Base-by-base conservation (phyloP, 2,329 filamentous ascomycete species). In the Madurella mycetomatis region DNA sequence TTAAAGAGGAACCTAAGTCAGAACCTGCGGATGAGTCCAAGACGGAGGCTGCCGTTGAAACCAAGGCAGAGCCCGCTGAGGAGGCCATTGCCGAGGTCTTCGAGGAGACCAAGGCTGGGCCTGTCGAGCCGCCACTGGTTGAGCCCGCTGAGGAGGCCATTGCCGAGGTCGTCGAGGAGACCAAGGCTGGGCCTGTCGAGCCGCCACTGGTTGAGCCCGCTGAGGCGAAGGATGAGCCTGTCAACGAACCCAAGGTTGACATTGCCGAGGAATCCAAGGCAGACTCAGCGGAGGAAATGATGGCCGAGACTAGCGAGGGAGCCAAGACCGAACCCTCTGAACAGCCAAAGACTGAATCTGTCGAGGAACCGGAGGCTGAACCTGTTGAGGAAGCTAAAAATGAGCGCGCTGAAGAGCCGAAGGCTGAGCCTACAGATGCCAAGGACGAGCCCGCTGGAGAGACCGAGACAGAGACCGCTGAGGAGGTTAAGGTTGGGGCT, bases 221-320 rank as follows among this genome's bases (percentile, higher is more conserved):
- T 4, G 58, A 66, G 9, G 62, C 58, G 58, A 63, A 66, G 41
- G 53, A 51, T 32, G 55, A 60, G 16, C 57, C 55, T 30, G 49
- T 37, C 11, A 9, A 25, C 25, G 25, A 25, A 7, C 4, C 25
- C 25, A 25, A 25, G 25, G 25, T 25, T 7, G 25, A 25, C 25
- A 7, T 25, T 25, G 25, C 25, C 25, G 25, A 25, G 3, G 25
- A 7, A 25, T 4, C 4, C 25, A 25, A 43, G 34, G 58, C 61
- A 2, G 73, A 77, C 1, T 71, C 74, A 37, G 77, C 61, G 57
- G 79, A 76, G 1, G 17, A 16, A 8, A n/a, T 16, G 4, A 18
- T 3, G 16, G 42, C 17, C 30, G 17, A 44, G 41, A 16, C 17
- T 2, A 18, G n/a, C 2, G 57, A 46, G 15, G 32, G 25, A 11